These are phyloP conservation scores for Comarum palustre DNA, from an alignment of 306 rosid species.

Conservation along the genomic window DNA sequence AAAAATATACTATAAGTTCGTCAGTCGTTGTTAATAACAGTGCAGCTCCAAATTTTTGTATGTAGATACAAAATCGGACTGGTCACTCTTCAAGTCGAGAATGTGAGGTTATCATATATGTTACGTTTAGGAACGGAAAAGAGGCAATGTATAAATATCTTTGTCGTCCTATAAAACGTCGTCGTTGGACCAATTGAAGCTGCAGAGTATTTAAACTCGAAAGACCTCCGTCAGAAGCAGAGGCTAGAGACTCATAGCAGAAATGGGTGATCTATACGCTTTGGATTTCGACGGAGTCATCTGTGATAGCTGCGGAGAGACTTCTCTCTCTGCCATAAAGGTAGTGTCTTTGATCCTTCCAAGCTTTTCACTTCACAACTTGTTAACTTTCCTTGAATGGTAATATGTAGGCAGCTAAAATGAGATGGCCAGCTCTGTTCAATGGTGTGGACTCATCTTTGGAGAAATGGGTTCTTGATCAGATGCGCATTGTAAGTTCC, in stretches of 20 bases:
- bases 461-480: conserved; percentile 73
- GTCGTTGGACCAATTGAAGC: neutral
- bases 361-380: neutral
- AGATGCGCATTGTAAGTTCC: conserved; percentile 62
- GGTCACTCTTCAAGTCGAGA: no score
- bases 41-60: no score
- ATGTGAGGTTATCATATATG: no score
- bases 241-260: neutral
- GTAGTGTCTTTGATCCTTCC: conserved; percentile 27
- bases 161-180: neutral
- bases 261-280: conserved; percentile 86
- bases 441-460: conserved; percentile 57
- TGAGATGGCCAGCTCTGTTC: conserved; percentile 73
- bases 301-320: conserved; percentile 95
- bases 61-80: no score
- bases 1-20: no score
- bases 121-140: no score
- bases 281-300: conserved; percentile 89
- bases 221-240: neutral
- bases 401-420: conserved; percentile 68
- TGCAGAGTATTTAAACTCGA: neutral
- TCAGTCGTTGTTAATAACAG: no score
- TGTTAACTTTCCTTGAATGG: conserved; percentile 20
- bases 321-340: conserved; percentile 81
- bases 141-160: no score